Conservation (phyloP, 306 rosid species). For the Pachyrhizus erosus region DNA sequence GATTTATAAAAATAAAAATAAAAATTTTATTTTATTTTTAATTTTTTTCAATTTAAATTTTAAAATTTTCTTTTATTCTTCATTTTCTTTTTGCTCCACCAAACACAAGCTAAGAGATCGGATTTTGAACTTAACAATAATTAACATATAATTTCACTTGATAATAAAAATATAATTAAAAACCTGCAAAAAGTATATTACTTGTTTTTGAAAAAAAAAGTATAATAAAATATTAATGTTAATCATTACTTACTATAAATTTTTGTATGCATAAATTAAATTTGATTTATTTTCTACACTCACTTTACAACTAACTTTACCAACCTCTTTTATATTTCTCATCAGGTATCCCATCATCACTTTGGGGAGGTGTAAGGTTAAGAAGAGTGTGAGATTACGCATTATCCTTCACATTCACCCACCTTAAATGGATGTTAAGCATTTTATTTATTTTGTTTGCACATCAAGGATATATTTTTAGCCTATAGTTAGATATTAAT, state of each 20-base stretch:
- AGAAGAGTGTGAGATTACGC: background rate
- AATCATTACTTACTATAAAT: background rate
- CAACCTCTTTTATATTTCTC: background rate
- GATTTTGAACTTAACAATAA: background rate
- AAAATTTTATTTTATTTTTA: no score
- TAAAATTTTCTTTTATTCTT: no score
- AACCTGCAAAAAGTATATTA: background rate
- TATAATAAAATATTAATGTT: background rate
- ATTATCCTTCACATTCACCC: background rate
- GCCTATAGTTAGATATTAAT: background rate
- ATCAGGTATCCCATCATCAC: background rate
- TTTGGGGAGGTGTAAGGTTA: background rate
- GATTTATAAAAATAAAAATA: no score
- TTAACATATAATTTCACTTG: background rate
- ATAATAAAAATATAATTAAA: no score
- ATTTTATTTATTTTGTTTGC: background rate
- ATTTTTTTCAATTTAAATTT: no score
- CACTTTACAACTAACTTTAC: no score
- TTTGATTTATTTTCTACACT: background rate
- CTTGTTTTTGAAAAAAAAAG: background rate
- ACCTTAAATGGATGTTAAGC: background rate
- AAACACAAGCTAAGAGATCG: background rate
- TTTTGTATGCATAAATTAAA: no score
- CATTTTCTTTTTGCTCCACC: no score
- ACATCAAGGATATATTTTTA: background rate